Base-by-base conservation (phyloP, 139 green algal species). In the Chlorella sp. region DNA sequence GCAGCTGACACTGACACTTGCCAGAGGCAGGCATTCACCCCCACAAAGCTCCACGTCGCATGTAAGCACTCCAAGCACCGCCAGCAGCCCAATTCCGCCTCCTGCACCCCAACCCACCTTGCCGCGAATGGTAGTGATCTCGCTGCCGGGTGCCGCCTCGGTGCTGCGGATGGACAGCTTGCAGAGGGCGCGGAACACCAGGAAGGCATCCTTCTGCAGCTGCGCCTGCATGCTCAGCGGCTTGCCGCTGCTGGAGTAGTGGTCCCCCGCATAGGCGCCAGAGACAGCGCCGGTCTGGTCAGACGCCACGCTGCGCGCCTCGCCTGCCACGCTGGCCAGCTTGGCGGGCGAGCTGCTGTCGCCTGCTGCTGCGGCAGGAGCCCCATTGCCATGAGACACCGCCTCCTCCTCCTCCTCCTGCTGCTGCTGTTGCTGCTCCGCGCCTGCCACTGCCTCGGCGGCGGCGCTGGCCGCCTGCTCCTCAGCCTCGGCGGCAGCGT, bases 121-220 rank as follows among this genome's bases (percentile, higher is more conserved):
- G 82, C 93, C 95, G 32, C 93, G 93, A 30, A 97, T 86, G 18
- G 95, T 95, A 1, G 95, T 96, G 30, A 94, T 88, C 85, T 99
- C 96, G 32, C 93, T 92, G 32, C 92, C 91, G 0, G 91, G 89
- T 4, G 92, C 83, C 3, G 87, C 83, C 73, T 97, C 95, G 16
- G 93, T 92, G 30, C 94, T 97, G 32, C 96, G 93, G 42, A 98
- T 98, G 82, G 95, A 98, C 71, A 99, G 96, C 94, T 99, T 99
- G 94, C 98, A 99, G 84, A 99, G 95, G 42, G 98, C 96, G 1
- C 98, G 92, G 90, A 99, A 99, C 66, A 99, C 97, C 42, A 99
- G 92, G 93, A 98, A 99, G 7, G 97, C 98, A 87, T 99, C 98
- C 88, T 97, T 96, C 89, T 96, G 91, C 90, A 98, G 92, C 60